Evolutionary conservation across 306 rosid species (phyloP), one percentile per base, ranked within the genome.

Genomic region (Trifolium repens): DNA sequence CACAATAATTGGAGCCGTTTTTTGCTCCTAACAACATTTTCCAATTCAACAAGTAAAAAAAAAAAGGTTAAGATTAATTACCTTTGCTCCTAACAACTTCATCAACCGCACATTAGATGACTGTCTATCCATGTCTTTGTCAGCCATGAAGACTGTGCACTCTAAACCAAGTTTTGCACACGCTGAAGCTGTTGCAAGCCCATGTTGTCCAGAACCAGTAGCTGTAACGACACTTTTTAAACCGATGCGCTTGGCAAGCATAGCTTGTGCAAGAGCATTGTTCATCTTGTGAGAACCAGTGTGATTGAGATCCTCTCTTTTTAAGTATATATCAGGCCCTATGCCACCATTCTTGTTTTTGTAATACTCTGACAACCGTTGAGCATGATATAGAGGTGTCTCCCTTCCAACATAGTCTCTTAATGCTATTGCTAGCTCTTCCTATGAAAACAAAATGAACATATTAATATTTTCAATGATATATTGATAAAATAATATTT

Each of bases 281-380:
- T 92, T 92, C 80, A 92, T 92, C 86, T 88, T 85, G 84, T 89
- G 83, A 0, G 96, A 88, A 1, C 97, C 97, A 26, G 80, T 15
- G 61, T 92, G 96, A 79, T 63, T 88, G 2, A 92, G 85, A 63
- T 92, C 97, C 57, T 92, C 97, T 69, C 97, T 82, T 82, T 92
- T 89, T 7, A 92, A 67, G 83, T 87, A 92, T 67, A 92, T 87
- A 3, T 88, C 88, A 0, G 97, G 88, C 0, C 97, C 96, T 39
- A 77, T 54, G 0, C 97, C 90, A 0, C 73, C 69, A 1, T 72
- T 70, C 1, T 17, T 66, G 70, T 15, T 72, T 84, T 84, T 89
- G 86, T 88, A 84, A 72, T 80, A 63, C 76, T 88, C 84, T 1
- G 96, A 78, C 1, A 92, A 79, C 68, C 91, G 35, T 74, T 78